phyloP scores from a whole-genome alignment of 1,284 basidiomycete species.

The Cryptococcus floricola region DNA sequence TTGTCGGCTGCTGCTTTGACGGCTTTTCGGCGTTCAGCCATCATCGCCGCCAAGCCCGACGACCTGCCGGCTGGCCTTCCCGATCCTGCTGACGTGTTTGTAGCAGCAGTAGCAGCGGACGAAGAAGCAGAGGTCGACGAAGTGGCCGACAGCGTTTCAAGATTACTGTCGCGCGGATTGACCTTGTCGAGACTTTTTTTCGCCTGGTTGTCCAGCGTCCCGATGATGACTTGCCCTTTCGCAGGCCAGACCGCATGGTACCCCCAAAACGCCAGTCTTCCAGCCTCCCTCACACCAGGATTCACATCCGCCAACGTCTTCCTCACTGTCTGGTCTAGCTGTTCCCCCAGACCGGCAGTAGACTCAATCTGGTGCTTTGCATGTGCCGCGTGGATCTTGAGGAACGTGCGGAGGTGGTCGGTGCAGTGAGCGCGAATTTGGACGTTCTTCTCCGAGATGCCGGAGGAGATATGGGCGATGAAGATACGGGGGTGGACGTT shows the following conservation, averaged over 20 bases:
- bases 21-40: slow-evolving; percentile 37
- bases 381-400: slow-evolving; percentile 66
- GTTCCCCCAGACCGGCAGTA: slow-evolving; percentile 60
- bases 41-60: slow-evolving; percentile 20
- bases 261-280: slow-evolving; percentile 73
- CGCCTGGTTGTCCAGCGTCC: slow-evolving; percentile 64
- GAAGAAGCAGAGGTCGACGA: slow-evolving; percentile 4
- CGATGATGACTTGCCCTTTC: slow-evolving; percentile 61
- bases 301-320: slow-evolving; percentile 74
- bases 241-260: slow-evolving; percentile 74
- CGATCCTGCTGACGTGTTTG: neutral
- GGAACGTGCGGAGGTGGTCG: slow-evolving; percentile 67
- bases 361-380: slow-evolving; percentile 62
- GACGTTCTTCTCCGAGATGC: slow-evolving; percentile 77
- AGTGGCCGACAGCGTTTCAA: neutral
- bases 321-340: slow-evolving; percentile 66
- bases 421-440: slow-evolving; percentile 67
- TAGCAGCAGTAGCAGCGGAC: neutral
- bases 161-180: slow-evolving; percentile 54
- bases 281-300: slow-evolving; percentile 69
- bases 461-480: slow-evolving; percentile 67
- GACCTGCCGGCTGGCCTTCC: slow-evolving; percentile 14
- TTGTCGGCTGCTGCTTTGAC: slow-evolving; percentile 29
- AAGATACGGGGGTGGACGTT: slow-evolving; percentile 68
- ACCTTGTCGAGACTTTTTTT: slow-evolving; percentile 82